Conservation (phyloP, 1,284 basidiomycete species). For the Papiliotrema flavescens region DNA sequence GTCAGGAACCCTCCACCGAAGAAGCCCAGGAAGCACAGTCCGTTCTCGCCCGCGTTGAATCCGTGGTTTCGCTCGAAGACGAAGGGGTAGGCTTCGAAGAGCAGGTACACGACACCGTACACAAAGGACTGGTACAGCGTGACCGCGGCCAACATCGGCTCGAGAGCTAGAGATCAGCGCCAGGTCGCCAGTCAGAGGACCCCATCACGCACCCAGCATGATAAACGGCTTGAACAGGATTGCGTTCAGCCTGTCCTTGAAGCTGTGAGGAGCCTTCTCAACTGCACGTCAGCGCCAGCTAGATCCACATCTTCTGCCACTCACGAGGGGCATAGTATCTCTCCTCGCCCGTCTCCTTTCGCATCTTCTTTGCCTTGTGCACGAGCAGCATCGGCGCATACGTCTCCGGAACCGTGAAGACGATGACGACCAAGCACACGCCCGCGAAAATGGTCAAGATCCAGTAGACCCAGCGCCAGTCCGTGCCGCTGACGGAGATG, state of each 20-base stretch:
- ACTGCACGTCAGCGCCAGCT: conserved; percentile 10
- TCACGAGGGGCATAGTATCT: conserved; percentile 56
- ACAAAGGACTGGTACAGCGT: conserved; percentile 62
- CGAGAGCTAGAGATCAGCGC: conserved; percentile 47
- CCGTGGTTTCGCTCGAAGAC: conserved; percentile 52
- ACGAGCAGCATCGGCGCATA: conserved; percentile 57
- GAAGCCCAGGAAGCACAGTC: conserved; percentile 54
- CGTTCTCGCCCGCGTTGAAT: conserved; percentile 51
- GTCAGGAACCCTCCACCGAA: conserved; percentile 47
- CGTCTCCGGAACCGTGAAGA: conserved; percentile 74
- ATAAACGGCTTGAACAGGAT: conserved; percentile 60
- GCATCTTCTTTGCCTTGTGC: conserved; percentile 52
- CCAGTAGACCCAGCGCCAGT: conserved; percentile 61
- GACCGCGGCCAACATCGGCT: conserved; percentile 71
- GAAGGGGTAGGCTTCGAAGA: conserved; percentile 50
- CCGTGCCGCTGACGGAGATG: conserved; percentile 51
- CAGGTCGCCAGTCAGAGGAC: background rate
- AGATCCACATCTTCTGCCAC: conserved; percentile 6
- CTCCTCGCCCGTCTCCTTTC: conserved; percentile 63
- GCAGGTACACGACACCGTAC: conserved; percentile 44
- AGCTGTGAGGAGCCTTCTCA: conserved; percentile 24
- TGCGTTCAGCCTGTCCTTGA: conserved; percentile 49
- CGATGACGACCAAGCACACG: conserved; percentile 46
- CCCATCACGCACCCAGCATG: conserved; percentile 52
- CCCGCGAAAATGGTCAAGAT: conserved; percentile 62